Evolutionary conservation across 805 yeast genomes (phyloP), one percentile per base, ranked within the genome.

Genomic region (Wickerhamomyces silvicola): DNA sequence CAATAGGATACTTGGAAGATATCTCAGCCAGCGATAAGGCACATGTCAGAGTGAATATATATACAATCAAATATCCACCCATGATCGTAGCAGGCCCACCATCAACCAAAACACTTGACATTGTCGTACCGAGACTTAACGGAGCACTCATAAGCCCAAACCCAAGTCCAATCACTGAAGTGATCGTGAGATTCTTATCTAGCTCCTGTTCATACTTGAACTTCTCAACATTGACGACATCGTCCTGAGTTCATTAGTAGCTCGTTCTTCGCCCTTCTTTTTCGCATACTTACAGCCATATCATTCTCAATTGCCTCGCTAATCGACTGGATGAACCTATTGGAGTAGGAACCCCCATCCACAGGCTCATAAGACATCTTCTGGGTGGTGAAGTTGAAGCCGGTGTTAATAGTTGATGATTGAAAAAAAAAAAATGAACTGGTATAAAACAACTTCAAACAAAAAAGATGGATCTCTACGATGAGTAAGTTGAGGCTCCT

Each of bases 111-210:
- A 84, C 81, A 19, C 79, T 78, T 48, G 79, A 75, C 52, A 83
- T 63, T 1, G 87, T 81, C 4, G 85, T 75, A 8, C 86, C 75
- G 45, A 83, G 68, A 1, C 90, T 87, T 45, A 81, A 68, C 0
- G 88, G 90, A 0, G 85, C 88, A 25, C 85, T 83, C 88, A 83
- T 81, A 20, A 83, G 58, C 1, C 87, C 76, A 51, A 83, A 81
- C 0, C 92, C 90, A 16, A 83, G 59, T 4, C 92, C 94, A 15
- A 83, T 72, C 27, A 83, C 74, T 0, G 88, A 78, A 1, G 75
- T 62, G 9, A 80, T 78, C 0, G 84, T 77, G 35, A 82, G 64
- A 39, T 79, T 76, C 43, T 85, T 66, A 37, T 74, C 75, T 37
- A 83, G 59, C 28, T 78, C 82, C 50, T 80, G 87, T 43, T 79